A percentile compares a stretch with the other conserved stretches of the same genome.
Conservation (phyloP, 176 grass and related monocot genomes). For the Raddia guianensis region DNA sequence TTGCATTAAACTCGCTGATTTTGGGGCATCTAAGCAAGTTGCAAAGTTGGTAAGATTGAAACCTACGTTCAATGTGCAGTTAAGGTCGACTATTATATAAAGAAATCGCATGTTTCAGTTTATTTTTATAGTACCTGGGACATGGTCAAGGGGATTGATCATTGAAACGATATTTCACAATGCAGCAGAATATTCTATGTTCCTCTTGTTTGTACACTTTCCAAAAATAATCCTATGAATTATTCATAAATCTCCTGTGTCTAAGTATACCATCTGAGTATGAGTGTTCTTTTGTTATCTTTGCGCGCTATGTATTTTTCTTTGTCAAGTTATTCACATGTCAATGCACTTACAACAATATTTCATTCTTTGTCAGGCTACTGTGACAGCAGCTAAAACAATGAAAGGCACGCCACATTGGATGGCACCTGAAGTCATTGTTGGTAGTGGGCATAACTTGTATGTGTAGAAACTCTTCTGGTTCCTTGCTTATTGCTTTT, state of each 20-base stretch:
- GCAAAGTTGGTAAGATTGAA: slow-evolving; percentile 74
- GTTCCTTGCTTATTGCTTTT: slow-evolving; percentile 27
- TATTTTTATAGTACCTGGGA: slow-evolving; percentile 4
- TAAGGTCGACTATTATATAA: slow-evolving; percentile 8
- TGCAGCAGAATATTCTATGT: not conserved
- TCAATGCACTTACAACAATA: slow-evolving; percentile 33
- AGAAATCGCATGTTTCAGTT: not conserved
- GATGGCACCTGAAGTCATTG: slow-evolving; percentile 99
- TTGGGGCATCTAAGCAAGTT: slow-evolving; percentile 98
- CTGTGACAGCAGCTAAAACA: slow-evolving; percentile 94
- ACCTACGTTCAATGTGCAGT: slow-evolving; percentile 8
- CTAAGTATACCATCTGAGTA: not conserved
- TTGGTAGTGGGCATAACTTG: slow-evolving; percentile 95
- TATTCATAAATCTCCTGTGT: not conserved
- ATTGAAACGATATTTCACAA: slow-evolving; percentile 13
- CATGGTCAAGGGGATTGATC: not conserved
- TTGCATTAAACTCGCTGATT: slow-evolving; percentile 98
- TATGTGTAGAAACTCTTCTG: slow-evolving; percentile 47
- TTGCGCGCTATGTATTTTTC: slow-evolving; percentile 6
- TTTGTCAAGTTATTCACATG: slow-evolving; percentile 31
- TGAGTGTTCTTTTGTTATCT: not conserved
- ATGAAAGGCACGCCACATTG: slow-evolving; percentile 98
- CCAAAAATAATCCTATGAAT: not conserved
- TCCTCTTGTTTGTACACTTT: not conserved
- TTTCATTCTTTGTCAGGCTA: slow-evolving; percentile 67